Evolutionary conservation across 345 rosid species (phyloP), one percentile per base, ranked within the genome.

Genomic region (Eutrema heterophyllum): DNA sequence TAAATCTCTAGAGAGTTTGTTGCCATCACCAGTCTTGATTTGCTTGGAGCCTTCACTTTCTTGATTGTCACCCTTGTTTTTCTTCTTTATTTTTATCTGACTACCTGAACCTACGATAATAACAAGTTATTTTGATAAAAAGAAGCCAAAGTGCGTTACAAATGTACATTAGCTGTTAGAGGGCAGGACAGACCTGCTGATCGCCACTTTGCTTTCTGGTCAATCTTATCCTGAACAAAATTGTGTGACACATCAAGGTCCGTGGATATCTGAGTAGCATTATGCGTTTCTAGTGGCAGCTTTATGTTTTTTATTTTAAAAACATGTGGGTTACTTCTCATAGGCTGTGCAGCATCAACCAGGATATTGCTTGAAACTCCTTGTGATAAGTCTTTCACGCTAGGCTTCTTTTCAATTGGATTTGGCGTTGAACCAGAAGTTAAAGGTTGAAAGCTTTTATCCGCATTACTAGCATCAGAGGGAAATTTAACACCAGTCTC

Each of bases 61-160:
- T 74, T 71, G 45, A 35, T 71, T 72, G 68, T 77, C 81, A 80
- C 78, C 48, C 67, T 75, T 77, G 67, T 84, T 80, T 86, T 83
- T 83, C 70, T 50, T 84, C 75, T 72, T 85, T 71, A 57, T 58
- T 65, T 80, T 84, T 70, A 72, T 40, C 77, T 70, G 81, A 69
- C 66, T 70, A 43, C 63, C 72, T 58, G 64, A 80, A 70, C 84
- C 88, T 82, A 68, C 45, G 75, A 63, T 65, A 64, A 36, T 6
- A 62, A 57, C 52, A 70, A 70, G 57, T 54, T 54, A 18, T 29
- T 13, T 54, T 38, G 27, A 64, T 29, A 21, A 64, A 61, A 9
- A 13, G 8, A 33, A 32, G 15, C 27, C 43, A 24, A 41, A 7
- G 33, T 49, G 39, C 40, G 16, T 58, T 41, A 41, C 10, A 65